phyloP scores from a whole-genome alignment of 192 early-diverging fungal species.

The Backusella tarrabulga region DNA sequence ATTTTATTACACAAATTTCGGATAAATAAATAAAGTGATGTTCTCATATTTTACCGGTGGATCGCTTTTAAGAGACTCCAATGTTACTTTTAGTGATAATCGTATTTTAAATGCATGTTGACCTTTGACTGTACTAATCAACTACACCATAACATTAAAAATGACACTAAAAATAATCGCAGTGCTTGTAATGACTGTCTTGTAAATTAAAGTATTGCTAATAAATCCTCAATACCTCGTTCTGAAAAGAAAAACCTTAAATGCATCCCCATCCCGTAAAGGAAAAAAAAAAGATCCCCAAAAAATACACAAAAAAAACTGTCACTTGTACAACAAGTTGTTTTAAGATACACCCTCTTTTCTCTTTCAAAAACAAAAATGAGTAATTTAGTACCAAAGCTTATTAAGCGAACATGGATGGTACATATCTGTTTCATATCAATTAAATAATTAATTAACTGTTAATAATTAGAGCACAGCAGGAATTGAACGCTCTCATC shows the following conservation, averaged over 20 bases:
- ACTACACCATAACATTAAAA: too few species aligned
- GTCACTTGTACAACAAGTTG: background rate
- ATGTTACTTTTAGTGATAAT: too few species aligned
- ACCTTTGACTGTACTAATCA: too few species aligned
- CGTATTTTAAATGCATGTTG: too few species aligned
- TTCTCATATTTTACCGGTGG: too few species aligned
- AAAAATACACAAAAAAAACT: background rate
- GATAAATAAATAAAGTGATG: background rate
- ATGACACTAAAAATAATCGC: background rate
- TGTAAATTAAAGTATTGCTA: too few species aligned
- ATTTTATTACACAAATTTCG: background rate
- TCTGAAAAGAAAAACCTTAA: background rate
- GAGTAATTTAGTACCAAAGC: background rate
- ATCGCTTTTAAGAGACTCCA: too few species aligned
- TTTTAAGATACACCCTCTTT: background rate
- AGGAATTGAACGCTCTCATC: conserved; percentile 33
- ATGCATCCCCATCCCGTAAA: background rate
- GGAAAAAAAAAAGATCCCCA: background rate
- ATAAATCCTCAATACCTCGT: background rate
- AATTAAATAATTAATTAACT: background rate
- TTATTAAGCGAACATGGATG: conserved; percentile 2
- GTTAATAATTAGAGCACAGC: conserved; percentile 26
- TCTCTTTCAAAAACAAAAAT: background rate
- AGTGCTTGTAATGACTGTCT: too few species aligned
- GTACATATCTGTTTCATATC: background rate